Evolutionary conservation across 139 green algal species (phyloP).

Genomic region (Haematococcus sp.): DNA sequence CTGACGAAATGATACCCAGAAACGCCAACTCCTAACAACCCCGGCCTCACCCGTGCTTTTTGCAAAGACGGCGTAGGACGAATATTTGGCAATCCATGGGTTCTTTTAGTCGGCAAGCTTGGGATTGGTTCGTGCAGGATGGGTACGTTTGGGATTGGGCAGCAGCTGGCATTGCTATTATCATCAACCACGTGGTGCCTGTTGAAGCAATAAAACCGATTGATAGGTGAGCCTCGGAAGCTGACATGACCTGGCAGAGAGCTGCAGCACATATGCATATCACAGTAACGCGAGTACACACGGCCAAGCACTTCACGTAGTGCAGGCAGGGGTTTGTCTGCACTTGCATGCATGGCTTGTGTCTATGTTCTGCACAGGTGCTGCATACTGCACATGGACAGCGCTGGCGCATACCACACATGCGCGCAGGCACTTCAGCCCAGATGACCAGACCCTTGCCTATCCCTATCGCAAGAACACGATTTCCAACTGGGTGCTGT

Average conservation of each 20-base stretch:
- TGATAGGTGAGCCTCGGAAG: not conserved
- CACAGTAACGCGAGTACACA: not conserved
- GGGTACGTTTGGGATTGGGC: slow-evolving; percentile 3
- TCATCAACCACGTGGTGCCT: not conserved
- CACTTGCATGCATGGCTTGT: not conserved
- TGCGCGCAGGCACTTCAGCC: not conserved
- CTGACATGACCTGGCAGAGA: not conserved
- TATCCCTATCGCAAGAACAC: not conserved
- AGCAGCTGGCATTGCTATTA: not conserved
- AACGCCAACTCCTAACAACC: no score
- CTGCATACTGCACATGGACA: no score
- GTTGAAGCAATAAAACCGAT: not conserved
- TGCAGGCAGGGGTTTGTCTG: not conserved
- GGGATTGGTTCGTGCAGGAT: not conserved
- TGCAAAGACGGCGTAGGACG: no score
- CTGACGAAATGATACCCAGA: no score
- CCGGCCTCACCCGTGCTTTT: no score
- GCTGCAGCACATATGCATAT: not conserved
- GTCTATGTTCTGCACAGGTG: not conserved
- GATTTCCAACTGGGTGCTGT: slow-evolving; percentile 4
- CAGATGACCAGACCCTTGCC: no score
- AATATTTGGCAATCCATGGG: no score
- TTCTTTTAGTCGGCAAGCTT: no score
- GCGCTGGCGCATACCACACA: not conserved
- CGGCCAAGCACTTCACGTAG: not conserved